Base-by-base conservation (phyloP, 352 stramenopile species). In the Phytophthora pluvialis region DNA sequence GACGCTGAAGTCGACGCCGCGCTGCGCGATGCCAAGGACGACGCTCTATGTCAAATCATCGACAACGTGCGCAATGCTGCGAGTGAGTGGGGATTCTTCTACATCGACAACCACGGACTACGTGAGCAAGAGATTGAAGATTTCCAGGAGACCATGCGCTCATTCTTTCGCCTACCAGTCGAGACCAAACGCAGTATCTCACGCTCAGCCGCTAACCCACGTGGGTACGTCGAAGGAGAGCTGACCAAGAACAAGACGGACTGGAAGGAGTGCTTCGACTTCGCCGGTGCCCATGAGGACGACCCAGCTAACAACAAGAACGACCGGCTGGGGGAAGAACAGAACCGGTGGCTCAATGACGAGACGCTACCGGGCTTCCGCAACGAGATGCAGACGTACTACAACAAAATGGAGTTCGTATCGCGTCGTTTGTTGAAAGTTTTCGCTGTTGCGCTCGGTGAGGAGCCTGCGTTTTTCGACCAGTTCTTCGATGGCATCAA, bases 171-270 rank as follows among this genome's bases (percentile, higher is more conserved):
- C 6, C 67, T 97, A 8, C 83, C 88, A 1, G 73, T 78, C 33
- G 60, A 82, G 2, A 49, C 73, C 16, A 92, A 93, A 64, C 45
- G 57, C 38, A 51, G 39, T 0, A 53, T 96, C 56, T 89, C 63
- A 7, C 96, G 90, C 67, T 85, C 18, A 54, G 77, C 58, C 36
- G 73, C 63, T 13, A 98, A 98, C 77, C 75, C 92, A 32, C 79
- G 91, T 51, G 95, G 95, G 15, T 98, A 90, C 68, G 98, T 97
- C 73, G 89, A 98, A 60, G 87, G 97, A 58, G 95, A 98, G 62
- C 75, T 98, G 15, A 98, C 95, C 31, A 98, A 98, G 78, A 90
- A 96, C 71, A 93, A 86, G 50, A 79, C 69, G n/a, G 95, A 98
- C 75, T 98, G 89, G 88, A 98, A 98, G 51, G 83, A 98, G 64